Evolutionary conservation across 2,329 filamentous ascomycete genomes (phyloP), one percentile per base, ranked within the genome.

Genomic region (Metarhizium album): DNA sequence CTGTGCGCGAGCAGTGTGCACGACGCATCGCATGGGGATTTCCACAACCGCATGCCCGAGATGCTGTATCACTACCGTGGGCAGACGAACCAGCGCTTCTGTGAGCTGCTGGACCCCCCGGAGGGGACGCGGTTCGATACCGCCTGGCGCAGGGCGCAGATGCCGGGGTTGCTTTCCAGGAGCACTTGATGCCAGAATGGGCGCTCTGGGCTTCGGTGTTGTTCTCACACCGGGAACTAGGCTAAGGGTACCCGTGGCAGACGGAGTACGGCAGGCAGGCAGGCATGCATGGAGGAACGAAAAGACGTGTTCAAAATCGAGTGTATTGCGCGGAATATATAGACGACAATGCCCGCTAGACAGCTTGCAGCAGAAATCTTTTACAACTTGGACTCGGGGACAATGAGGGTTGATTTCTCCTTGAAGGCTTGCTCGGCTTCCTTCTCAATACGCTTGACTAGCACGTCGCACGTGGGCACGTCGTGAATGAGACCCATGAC

Each of bases 401-500:
- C 70, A 54, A 82, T 70, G 47, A 87, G 69, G 24, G 73, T 65
- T 48, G 76, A 71, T 54, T 78, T 79, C 61, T 81, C 78, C 60
- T 70, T 75, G 55, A 90, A 70, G 3, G 84, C 74, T 52, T 79
- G 74, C 63, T 85, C 76, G 0, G 87, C 87, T 66, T 91, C 87
- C 64, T 74, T 82, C 72, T 90, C 86, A 59, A 93, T 90, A 52
- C 87, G 78, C 58, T 73, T 73, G 9, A 90, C 70, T 24, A 93
- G 71, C 1, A 71, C 82, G 45, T 78, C 77, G 62, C 87, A 91
- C 0, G 84, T 87, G 8, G 86, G 86, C 50, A 90, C 87, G 60
- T 93, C 87, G 59, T 91, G 82, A 55, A 93, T 93, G 51, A 93
- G 67, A 5, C 87, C 87, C 57, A 98, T 95, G 58, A 97, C 91